Evolutionary conservation across 106 monocot species (phyloP).

Genomic region (Dioscorea alata): DNA sequence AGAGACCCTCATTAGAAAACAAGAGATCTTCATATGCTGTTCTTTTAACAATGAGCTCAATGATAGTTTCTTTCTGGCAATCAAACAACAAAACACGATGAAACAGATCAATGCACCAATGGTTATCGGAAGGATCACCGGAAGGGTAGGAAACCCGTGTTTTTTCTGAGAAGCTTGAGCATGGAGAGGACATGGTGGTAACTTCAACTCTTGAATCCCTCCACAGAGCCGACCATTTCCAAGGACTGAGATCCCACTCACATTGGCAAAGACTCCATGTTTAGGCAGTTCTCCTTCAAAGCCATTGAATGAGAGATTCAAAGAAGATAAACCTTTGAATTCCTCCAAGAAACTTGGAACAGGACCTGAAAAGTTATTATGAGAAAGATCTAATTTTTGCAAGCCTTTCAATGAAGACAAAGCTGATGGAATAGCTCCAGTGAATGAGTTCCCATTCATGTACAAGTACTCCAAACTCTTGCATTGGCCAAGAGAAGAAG

Average conservation of each 20-base stretch:
- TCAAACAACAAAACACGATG: background rate
- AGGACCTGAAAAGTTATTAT: conserved; percentile 1
- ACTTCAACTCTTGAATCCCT: background rate
- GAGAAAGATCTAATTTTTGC: conserved; percentile 1
- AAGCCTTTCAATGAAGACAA: background rate
- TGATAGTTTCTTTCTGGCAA: background rate
- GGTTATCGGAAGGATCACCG: background rate
- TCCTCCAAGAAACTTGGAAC: conserved; percentile 7
- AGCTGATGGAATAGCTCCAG: conserved; percentile 4
- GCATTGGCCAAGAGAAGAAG: background rate
- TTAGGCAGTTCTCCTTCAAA: conserved; percentile 16
- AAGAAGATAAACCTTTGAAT: background rate
- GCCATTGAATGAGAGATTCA: conserved; percentile 27
- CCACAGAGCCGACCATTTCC: conserved; percentile 26
- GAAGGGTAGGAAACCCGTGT: background rate
- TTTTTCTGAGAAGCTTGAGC: background rate
- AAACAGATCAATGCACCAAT: background rate
- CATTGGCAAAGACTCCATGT: conserved; percentile 12
- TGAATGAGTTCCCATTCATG: background rate
- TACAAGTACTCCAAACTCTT: background rate
- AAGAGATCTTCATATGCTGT: background rate
- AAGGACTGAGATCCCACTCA: conserved; percentile 1
- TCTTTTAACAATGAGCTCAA: background rate
- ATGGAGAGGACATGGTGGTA: background rate
- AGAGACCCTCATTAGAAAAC: background rate